Base-by-base conservation (phyloP, 176 grass and related monocot genomes). In the Leersia perrieri region DNA sequence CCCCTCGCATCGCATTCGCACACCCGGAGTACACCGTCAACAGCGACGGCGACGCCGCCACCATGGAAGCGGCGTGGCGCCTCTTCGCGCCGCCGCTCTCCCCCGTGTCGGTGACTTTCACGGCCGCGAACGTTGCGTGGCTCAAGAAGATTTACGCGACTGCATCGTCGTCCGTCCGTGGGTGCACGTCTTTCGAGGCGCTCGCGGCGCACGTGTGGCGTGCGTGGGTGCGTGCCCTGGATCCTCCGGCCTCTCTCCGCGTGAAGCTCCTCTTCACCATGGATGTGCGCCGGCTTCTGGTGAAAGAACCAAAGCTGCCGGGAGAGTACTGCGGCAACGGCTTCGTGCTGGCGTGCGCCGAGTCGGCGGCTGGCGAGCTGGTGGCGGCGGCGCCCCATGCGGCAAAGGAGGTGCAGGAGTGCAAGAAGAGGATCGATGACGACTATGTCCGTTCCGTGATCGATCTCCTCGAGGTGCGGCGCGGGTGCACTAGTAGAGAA, bases 221-320 rank as follows among this genome's bases (percentile, higher is more conserved):
- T 42, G 86, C 90, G 12, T 94, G 95, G 95, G 77, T 94, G 34
- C 81, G 78, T 74, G 89, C 90, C 12, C 63, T 98, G 33, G 92
- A 94, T 39, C 88, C 89, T 20, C 86, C 92, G 2, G 49, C 81
- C 6, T 26, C 83, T 0, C 88, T 98, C 42, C 88, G 70, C 60
- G 84, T 94, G 9, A 98, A 98, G 88, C 90, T 98, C 13, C 95
- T 98, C 69, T 98, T 98, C 87, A 94, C 95, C 14, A 84, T 85
- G 31, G 90, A 87, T 62, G 81, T 89, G 31, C 90, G 92, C 12
- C 74, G 81, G 29, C 84, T n/a, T n/a, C n/a, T 62, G 57, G 69
- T 93, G 0, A 89, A 81, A n/a, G n/a, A n/a, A 28, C 95, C 95
- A 7, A 81, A 89, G 77, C 92, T 93, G n/a, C 92, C 92, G 4